Percentiles rank a stretch among this genome's conserved stretches.
Evolutionary conservation across 495 filamentous ascomycete genomes (phyloP).

Genomic region (Podospora comata): DNA sequence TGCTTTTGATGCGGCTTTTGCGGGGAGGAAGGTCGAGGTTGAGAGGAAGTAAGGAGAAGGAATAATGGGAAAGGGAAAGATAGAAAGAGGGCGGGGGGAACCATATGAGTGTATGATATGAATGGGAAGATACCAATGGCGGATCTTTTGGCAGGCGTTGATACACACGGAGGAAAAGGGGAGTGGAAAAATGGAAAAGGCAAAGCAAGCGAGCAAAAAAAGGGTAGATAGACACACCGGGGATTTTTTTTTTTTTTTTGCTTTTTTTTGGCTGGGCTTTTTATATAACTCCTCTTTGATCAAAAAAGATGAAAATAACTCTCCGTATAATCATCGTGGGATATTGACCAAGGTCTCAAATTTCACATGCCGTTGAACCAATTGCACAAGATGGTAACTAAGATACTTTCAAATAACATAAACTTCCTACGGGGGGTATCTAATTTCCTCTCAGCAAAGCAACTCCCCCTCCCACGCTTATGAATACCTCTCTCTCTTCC

Average conservation of each 20-base stretch:
- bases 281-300: not conserved
- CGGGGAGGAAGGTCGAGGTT: conserved; percentile 10
- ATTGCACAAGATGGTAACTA: no score
- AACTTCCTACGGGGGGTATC: no score
- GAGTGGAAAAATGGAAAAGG: not conserved
- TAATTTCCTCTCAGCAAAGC: no score
- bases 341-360: no score
- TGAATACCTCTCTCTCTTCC: not conserved
- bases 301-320: not conserved
- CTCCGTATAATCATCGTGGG: not conserved
- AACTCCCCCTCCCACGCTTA: not conserved
- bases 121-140: not conserved
- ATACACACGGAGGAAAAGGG: not conserved
- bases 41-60: no score
- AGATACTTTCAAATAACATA: no score
- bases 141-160: not conserved
- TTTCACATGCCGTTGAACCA: no score
- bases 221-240: not conserved
- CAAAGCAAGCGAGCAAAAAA: not conserved
- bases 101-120: conserved; percentile 1
- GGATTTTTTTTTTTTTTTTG: not conserved
- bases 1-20: conserved; percentile 45
- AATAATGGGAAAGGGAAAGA: not conserved
- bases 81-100: not conserved
- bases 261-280: not conserved